Evolutionary conservation across 768 basidiomycete genomes (phyloP).

Genomic region (Serpula lacrymans): DNA sequence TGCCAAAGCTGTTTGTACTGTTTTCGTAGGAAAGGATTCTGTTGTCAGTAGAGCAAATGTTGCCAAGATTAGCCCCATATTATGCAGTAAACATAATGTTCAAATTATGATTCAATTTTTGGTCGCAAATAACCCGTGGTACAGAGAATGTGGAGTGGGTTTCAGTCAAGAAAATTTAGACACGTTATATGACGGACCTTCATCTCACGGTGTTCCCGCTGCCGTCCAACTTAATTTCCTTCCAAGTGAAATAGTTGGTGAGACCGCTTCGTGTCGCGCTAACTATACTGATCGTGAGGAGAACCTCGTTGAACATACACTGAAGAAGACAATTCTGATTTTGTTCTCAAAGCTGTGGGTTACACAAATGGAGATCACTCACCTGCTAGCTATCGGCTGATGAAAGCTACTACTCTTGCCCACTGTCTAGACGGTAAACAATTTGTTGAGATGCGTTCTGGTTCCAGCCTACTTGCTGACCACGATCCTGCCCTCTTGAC

Average conservation of each 20-base stretch:
- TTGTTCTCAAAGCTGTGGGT: conserved; percentile 1
- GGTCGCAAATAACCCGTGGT: no score
- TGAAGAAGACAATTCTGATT: background rate
- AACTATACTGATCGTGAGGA: background rate
- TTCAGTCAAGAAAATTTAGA: background rate
- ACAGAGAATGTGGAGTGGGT: background rate
- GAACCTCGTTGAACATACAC: background rate
- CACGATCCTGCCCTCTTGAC: background rate
- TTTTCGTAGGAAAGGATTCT: background rate
- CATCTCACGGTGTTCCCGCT: no score
- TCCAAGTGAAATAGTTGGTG: no score
- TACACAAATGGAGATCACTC: conserved; percentile 1
- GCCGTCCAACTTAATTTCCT: no score
- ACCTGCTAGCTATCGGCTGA: background rate
- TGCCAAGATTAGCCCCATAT: no score
- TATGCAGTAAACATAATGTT: no score
- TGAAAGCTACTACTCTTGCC: conserved; percentile 1
- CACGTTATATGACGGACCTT: background rate
- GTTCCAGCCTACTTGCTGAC: background rate
- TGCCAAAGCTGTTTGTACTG: background rate
- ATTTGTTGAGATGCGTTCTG: background rate
- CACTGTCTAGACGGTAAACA: conserved; percentile 1
- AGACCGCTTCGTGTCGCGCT: no score
- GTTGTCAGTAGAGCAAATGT: background rate
- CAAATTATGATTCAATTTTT: no score